Evolutionary conservation across 768 basidiomycete genomes (phyloP).

Genomic region (Epithele typhae): DNA sequence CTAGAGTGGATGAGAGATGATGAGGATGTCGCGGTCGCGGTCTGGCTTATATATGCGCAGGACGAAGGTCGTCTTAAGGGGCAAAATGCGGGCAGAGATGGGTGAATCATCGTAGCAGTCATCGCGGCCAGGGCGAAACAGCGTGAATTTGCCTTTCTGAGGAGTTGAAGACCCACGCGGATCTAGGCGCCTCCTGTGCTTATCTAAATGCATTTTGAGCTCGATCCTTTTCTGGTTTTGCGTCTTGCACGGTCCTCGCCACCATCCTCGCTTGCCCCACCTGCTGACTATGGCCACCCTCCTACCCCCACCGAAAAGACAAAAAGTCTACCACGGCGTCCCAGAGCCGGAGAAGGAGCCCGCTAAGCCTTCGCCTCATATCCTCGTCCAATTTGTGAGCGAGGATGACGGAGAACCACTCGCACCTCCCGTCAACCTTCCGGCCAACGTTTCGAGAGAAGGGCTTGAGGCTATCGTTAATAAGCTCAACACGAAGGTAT

Average conservation of each 20-base stretch:
- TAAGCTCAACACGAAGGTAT: conserved; percentile 71
- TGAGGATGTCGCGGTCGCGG: neutral
- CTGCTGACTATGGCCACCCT: conserved; percentile 65
- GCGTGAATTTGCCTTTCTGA: conserved; percentile 7
- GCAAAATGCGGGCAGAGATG: neutral
- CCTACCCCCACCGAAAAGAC: conserved; percentile 85
- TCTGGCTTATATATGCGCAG: neutral
- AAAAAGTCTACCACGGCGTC: conserved; percentile 75
- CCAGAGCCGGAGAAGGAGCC: conserved; percentile 57
- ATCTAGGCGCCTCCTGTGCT: conserved; percentile 4
- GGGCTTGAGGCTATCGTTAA: conserved; percentile 88
- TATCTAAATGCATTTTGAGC: conserved; percentile 11
- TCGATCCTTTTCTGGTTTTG: conserved; percentile 10
- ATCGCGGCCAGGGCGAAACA: neutral
- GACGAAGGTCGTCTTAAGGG: too few species aligned
- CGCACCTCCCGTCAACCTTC: conserved; percentile 86
- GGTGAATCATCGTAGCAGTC: conserved; percentile 6
- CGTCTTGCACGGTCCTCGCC: conserved; percentile 9
- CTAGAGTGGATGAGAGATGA: neutral
- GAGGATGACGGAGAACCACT: conserved; percentile 79
- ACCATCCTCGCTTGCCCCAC: neutral
- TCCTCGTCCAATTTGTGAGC: conserved; percentile 90
- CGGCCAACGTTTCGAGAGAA: conserved; percentile 81
- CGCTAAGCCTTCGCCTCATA: conserved; percentile 47
- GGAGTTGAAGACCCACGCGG: conserved; percentile 9